A percentile compares a stretch with the other conserved stretches of the same genome.
These are phyloP conservation scores for Wickerhamiella sergipiensis DNA, from an alignment of 805 yeast species.

Conservation along the genomic window DNA sequence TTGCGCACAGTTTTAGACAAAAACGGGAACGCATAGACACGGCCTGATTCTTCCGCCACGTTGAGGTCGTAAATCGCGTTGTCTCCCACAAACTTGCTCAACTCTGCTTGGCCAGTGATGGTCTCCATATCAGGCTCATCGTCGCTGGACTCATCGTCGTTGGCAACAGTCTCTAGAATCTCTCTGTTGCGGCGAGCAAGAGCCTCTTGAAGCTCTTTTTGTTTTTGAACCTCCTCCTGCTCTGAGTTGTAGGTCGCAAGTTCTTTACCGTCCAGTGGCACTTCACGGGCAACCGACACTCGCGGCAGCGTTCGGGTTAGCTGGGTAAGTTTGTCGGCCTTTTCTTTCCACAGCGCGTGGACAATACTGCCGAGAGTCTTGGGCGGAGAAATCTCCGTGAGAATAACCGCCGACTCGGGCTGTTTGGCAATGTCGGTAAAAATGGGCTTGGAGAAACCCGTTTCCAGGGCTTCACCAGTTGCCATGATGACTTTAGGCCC, in stretches of 20 bases:
- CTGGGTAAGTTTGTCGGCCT: slow-evolving; percentile 11
- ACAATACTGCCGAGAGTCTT: slow-evolving; percentile 38
- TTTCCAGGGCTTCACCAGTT: slow-evolving; percentile 49
- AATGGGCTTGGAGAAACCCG: slow-evolving; percentile 39
- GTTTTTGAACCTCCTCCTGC: slow-evolving; percentile 15
- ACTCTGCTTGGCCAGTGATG: slow-evolving; percentile 17
- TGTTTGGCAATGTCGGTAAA: slow-evolving; percentile 37
- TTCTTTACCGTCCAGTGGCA: slow-evolving; percentile 25
- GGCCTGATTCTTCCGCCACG: slow-evolving; percentile 32
- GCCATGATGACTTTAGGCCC: slow-evolving; percentile 66
- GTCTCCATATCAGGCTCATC: slow-evolving; percentile 21
- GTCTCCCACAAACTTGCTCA: slow-evolving; percentile 19
- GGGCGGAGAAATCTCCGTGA: slow-evolving; percentile 51
- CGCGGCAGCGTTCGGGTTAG: slow-evolving; percentile 6
- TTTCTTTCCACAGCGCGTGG: slow-evolving; percentile 26
- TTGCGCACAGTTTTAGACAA: slow-evolving; percentile 41
- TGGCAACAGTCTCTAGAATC: slow-evolving; percentile 26
- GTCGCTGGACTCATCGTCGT: slow-evolving; percentile 19
- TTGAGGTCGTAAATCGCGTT: slow-evolving; percentile 37
- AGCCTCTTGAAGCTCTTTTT: slow-evolving; percentile 21
- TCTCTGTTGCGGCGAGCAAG: slow-evolving; percentile 26
- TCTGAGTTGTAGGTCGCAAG: slow-evolving; percentile 19
- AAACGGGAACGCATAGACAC: slow-evolving; percentile 64
- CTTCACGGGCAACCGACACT: slow-evolving; percentile 12
- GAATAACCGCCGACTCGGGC: slow-evolving; percentile 52